Conservation (phyloP, 2,329 filamentous ascomycete species). For the Dactylella cylindrospora region DNA sequence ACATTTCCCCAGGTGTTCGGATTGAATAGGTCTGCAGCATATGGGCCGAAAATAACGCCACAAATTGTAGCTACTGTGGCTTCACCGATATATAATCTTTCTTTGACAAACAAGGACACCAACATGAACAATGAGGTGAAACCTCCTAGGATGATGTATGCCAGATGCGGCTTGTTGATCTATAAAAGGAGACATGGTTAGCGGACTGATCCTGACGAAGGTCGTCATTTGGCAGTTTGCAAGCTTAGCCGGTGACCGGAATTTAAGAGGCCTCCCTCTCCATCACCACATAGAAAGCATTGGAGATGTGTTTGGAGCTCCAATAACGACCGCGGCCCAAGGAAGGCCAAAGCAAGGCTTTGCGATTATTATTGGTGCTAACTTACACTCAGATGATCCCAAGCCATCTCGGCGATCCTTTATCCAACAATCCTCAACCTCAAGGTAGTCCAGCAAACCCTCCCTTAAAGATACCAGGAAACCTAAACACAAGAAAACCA, state of each 20-base stretch:
- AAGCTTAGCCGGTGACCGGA: neutral
- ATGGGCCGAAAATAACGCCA: conserved; percentile 84
- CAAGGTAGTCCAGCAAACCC: conserved; percentile 17
- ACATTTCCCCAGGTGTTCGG: conserved; percentile 75
- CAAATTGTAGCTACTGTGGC: conserved; percentile 88
- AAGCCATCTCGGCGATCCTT: conserved; percentile 54
- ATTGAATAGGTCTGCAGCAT: conserved; percentile 78
- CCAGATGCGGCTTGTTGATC: conserved; percentile 93
- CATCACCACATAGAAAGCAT: conserved; percentile 1
- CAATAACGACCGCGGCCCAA: no score
- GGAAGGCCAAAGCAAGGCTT: conserved; percentile 2
- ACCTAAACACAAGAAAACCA: conserved; percentile 16
- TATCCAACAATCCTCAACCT: neutral
- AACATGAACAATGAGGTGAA: conserved; percentile 99
- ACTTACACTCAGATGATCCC: conserved; percentile 55
- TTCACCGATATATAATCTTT: conserved; percentile 97
- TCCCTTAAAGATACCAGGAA: conserved; percentile 22
- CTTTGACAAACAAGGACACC: conserved; percentile 96
- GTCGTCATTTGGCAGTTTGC: neutral
- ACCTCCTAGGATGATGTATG: conserved; percentile 95
- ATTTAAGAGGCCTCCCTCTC: neutral
- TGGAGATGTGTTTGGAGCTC: conserved; percentile 39
- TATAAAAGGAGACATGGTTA: conserved; percentile 20
- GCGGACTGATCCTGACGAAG: neutral
- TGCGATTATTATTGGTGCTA: neutral